Conservation (phyloP, 2,329 filamentous ascomycete species). For the Cadophora sp. region DNA sequence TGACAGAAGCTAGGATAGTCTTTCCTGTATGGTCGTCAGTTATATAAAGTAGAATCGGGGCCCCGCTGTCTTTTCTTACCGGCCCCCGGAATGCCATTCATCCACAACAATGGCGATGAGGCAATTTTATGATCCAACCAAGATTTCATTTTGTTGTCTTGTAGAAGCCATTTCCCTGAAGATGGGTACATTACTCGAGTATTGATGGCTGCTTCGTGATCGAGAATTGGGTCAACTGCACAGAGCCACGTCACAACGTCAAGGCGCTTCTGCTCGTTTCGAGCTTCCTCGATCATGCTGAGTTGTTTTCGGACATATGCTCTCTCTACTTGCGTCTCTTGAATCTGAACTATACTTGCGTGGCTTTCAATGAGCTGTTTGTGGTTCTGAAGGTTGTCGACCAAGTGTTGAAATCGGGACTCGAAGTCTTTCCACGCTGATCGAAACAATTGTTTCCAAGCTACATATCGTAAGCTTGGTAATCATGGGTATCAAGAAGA, state of each 20-base stretch:
- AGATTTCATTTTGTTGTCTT: constrained; percentile 30
- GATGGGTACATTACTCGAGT: constrained; percentile 33
- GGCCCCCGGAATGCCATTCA: constrained; percentile 50
- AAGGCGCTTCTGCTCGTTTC: constrained; percentile 31
- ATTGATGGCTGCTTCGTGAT: constrained; percentile 36
- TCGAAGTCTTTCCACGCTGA: constrained; percentile 46
- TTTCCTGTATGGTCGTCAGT: constrained; percentile 42
- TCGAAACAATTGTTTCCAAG: constrained; percentile 45
- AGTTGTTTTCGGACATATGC: constrained; percentile 33
- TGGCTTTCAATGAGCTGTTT: constrained; percentile 44
- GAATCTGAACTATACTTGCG: constrained; percentile 41
- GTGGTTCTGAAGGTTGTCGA: constrained; percentile 43
- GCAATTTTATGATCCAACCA: constrained; percentile 33
- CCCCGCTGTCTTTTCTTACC: constrained; percentile 39
- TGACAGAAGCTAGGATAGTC: constrained; percentile 49
- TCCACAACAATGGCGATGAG: constrained; percentile 46
- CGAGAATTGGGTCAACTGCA: constrained; percentile 28
- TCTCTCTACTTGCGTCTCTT: constrained; percentile 38
- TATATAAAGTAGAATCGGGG: too few relatives aligned
- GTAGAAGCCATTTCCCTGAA: constrained; percentile 45
- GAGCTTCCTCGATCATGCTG: constrained; percentile 26
- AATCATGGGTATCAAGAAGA: too few relatives aligned
- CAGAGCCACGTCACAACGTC: constrained; percentile 37
- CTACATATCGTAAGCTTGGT: constrained; percentile 29
- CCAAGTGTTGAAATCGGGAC: constrained; percentile 41